Evolutionary conservation across 2,329 filamentous ascomycete species (phyloP), one percentile per base, ranked within the genome.

Genomic region (Ustulina deusta): DNA sequence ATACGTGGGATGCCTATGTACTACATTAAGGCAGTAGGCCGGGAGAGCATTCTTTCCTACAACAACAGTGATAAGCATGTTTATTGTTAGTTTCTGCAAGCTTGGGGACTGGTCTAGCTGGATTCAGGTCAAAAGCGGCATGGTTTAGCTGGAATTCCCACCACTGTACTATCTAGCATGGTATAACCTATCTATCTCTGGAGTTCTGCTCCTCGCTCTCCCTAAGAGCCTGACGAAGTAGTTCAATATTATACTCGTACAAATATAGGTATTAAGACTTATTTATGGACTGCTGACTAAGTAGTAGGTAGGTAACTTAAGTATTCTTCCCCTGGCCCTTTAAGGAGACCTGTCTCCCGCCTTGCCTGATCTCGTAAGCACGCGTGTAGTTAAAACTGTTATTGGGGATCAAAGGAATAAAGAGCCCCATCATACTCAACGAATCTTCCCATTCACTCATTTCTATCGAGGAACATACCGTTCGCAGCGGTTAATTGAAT

Each of bases 401-500:
- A 46, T 20, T n/a, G 42, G 34, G 34, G 15, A 25, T 5, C 36
- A 20, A 40, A 52, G 22, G 25, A 29, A 9, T 17, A 22, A 27
- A 54, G 38, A 40, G n/a, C 22, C 20, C 42, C 42, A 55, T 57
- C 22, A 58, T 62, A 65, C 57, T 54, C 57, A 64, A 55, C 20
- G 11, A 63, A 68, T 59, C 42, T 56, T 61, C 58, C 65, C 65
- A 63, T 70, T 63, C 46, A 57, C 42, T 70, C 65, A 38, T 68
- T 57, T 55, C 46, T 49, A 49, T 54, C 36, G 27, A 46, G 61
- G 40, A 15, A 46, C 25, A n/a, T 57, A 40, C 52, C 20, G 15
- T 40, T 49, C 54, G 58, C 57, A 17, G 27, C 48, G 48, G 13
- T 36, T 42, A 29, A 46, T 59, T 60, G 20, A 42, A 55, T 56